Conservation (phyloP, 352 stramenopile genomes). For the Globisporangium spiculum region DNA sequence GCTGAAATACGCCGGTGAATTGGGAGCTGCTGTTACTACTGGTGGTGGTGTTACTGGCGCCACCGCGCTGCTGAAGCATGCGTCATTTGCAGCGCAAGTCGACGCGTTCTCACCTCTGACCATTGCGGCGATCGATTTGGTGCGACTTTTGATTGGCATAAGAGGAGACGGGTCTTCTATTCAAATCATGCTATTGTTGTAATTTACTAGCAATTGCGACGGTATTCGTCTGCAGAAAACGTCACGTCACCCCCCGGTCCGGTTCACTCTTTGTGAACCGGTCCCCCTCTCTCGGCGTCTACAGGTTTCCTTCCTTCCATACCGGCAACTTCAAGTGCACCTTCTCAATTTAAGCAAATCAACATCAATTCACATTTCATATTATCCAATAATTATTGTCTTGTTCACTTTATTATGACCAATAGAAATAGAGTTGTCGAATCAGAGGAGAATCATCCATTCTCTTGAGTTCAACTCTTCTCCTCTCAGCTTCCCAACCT, state of each 20-base stretch:
- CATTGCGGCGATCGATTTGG: not conserved
- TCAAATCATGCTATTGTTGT: not conserved
- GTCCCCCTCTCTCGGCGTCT: not conserved
- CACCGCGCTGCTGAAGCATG: not conserved
- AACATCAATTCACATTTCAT: not conserved
- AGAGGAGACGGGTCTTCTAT: not conserved
- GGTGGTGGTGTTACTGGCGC: not conserved
- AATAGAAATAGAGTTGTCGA: not conserved
- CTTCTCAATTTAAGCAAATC: not conserved
- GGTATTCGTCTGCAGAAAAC: slow-evolving; percentile 10
- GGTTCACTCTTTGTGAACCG: slow-evolving; percentile 2
- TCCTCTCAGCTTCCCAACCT: not conserved
- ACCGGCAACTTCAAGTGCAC: not conserved
- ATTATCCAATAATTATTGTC: not conserved
- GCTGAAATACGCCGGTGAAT: slow-evolving; percentile 37
- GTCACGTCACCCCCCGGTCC: slow-evolving; percentile 6
- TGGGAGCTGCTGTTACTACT: not conserved
- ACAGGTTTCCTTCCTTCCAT: not conserved
- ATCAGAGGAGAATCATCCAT: slow-evolving; percentile 3
- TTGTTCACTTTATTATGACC: not conserved
- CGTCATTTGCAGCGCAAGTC: not conserved
- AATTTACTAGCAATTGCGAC: not conserved
- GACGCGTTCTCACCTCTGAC: not conserved
- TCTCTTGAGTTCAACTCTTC: slow-evolving; percentile 4
- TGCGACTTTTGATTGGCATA: not conserved